These are phyloP conservation scores for Xylariaceae sp. DNA, from an alignment of 2,329 filamentous ascomycete genomes.

Conservation along the genomic window DNA sequence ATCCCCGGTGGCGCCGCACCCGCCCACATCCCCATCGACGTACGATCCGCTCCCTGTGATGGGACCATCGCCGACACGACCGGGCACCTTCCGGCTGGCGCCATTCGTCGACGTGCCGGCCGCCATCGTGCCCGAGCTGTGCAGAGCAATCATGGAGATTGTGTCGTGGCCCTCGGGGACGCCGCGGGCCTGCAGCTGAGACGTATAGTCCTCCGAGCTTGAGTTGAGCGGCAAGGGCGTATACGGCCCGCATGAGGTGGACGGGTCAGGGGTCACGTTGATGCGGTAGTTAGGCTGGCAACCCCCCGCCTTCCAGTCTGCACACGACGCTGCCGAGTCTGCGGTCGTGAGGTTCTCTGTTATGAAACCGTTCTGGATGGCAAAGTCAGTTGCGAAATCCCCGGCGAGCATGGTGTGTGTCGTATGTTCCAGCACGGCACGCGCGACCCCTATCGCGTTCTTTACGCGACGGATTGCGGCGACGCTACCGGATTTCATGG, in stretches of 20 bases:
- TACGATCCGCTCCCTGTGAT: conserved; percentile 62
- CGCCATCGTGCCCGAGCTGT: conserved; percentile 53
- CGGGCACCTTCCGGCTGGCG: conserved; percentile 59
- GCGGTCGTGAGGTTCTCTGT: conserved; percentile 51
- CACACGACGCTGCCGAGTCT: conserved; percentile 48
- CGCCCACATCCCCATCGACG: conserved; percentile 59
- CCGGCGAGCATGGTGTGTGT: conserved; percentile 58
- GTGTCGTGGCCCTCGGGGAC: conserved; percentile 52
- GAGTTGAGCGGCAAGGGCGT: conserved; percentile 37
- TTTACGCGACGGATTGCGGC: conserved; percentile 56
- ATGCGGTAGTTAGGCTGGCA: conserved; percentile 60
- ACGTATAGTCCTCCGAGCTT: conserved; percentile 23
- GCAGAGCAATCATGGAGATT: conserved; percentile 58
- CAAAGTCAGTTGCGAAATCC: conserved; percentile 60
- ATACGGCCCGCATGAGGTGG: conserved; percentile 55
- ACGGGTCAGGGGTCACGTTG: conserved; percentile 52
- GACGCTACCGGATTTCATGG: conserved; percentile 60
- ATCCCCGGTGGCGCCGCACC: conserved; percentile 62
- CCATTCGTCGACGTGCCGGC: conserved; percentile 63
- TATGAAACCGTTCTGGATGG: conserved; percentile 56
- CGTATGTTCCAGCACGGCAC: conserved; percentile 57
- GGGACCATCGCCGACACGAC: conserved; percentile 61
- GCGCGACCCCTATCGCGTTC: conserved; percentile 56
- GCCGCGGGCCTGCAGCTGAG: conserved; percentile 19
- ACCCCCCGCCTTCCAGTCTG: conserved; percentile 47